Evolutionary conservation across 1,284 basidiomycete genomes (phyloP), one percentile per base, ranked within the genome.

Genomic region (Mycosarcoma mackinlayi): DNA sequence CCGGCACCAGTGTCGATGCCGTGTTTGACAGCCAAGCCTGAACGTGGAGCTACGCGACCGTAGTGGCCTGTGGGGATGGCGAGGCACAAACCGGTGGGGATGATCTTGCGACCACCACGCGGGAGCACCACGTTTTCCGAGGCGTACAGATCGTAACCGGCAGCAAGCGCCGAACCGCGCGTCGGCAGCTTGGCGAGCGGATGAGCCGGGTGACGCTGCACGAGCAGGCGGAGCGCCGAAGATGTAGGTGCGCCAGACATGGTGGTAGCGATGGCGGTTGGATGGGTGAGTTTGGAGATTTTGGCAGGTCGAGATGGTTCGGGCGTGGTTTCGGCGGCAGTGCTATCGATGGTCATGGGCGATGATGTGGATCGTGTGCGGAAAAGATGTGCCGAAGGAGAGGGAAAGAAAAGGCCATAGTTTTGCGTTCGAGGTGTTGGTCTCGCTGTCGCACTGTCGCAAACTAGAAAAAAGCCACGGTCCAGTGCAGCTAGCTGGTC

Each of bases 1-100:
- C 95, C 95, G 6, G 95, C 96, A 1, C 95, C 95, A 0, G 92
- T 94, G 82, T 96, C 92, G 65, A 98, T 97, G 87, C 93, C 93
- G 84, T 93, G 94, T 83, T 98, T 98, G 24, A 91, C 91, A 4
- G 95, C 94, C 16, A 98, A 88, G 6, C 95, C 95, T 77, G 91
- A 93, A 14, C 95, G 88, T 6, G 95, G 94, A 2, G 95, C 95
- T 60, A 98, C 91, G 46, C 96, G 91, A 58, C 94, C 95, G 81
- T 98, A 98, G 6, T 93, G 94, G 0, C 93, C 94, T 30, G 86
- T 85, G 0, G 96, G 96, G 1, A 98, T 91, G 13, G 94, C 94
- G 60, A 98, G 89, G 11, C 91, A 92, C 55, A 98, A 86, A 66
- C 94, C 93, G 1, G 93, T 94, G 79, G 93, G 90, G 27, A 98